Evolutionary conservation across 2,329 filamentous ascomycete species (phyloP), one percentile per base, ranked within the genome.

Genomic region (Chaetothyriales sp.): DNA sequence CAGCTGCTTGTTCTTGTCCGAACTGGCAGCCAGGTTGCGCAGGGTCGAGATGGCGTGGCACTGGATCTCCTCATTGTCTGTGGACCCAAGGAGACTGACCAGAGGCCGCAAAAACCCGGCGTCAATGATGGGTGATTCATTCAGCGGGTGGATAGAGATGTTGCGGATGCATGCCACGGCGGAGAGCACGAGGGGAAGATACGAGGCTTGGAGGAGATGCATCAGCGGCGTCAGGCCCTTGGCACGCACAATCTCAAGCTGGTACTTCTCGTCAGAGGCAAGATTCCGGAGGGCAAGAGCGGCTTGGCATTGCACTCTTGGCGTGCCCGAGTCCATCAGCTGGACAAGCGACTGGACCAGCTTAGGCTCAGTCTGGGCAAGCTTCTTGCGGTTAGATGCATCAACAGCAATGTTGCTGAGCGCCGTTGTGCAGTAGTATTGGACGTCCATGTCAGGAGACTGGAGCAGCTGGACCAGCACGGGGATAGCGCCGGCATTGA

Each of bases 361-460:
- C 59, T 89, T 87, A 19, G 86, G 82, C 67, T 98, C 92, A 7
- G 86, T 89, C 64, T 94, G 84, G 28, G 90, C 88, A 50, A 98
- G 78, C 66, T 90, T 89, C 65, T 89, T 88, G 60, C 92, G 79
- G 71, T 97, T 97, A 63, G 82, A 85, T 46, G 85, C 78, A 66
- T 98, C 92, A 50, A 98, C 92, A 5, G 92, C 92, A 61, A 98
- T 98, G 68, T 98, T 98, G 76, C 90, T 97, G 53, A 98, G 79
- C 10, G 92, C 92, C 4, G 92, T 98, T 18, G 92, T 98, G 73
- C 92, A 98, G 71, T 98, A 98, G 71, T 98, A 98, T 71, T 98
- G 92, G 29, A 98, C 92, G 65, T 98, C 92, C 60, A 95, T 89
- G 64, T 98, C 92, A 53, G 84, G 74, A 22, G 92, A 97, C 7